Percentiles rank a stretch among this genome's conserved stretches.
phyloP scores from a whole-genome alignment of 176 grass and related monocot species.

The Lolium perenne region DNA sequence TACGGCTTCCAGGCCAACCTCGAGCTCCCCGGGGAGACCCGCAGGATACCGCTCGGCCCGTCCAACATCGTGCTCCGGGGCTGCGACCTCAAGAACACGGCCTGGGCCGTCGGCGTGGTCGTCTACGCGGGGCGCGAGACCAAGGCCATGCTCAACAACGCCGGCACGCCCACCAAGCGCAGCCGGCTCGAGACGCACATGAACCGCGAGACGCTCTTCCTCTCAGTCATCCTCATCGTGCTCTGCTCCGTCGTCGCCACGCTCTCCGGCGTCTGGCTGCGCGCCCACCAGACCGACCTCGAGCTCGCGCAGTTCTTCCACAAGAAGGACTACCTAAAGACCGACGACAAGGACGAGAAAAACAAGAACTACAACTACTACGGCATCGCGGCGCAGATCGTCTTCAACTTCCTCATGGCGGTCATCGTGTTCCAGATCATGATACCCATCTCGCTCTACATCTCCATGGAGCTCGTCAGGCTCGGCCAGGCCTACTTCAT shows the following conservation, averaged over 20 bases:
- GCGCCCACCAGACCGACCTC: conserved; percentile 51
- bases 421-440: conserved; percentile 98
- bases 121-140: conserved; percentile 83
- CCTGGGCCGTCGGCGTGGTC: conserved; percentile 73
- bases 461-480: conserved; percentile 92
- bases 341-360: conserved; percentile 18
- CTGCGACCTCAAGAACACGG: conserved; percentile 94
- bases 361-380: conserved; percentile 76
- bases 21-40: conserved; percentile 53
- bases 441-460: conserved; percentile 96
- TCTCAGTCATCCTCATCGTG: conserved; percentile 66
- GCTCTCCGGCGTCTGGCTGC: conserved; percentile 70
- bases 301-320: conserved; percentile 75
- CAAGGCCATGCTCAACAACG: conserved; percentile 92
- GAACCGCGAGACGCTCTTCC: conserved; percentile 84
- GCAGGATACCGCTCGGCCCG: conserved; percentile 71
- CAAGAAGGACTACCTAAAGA: conserved; percentile 63
- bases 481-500: conserved; percentile 96
- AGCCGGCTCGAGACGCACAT: conserved; percentile 81
- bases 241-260: conserved; percentile 62
- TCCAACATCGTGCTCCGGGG: conserved; percentile 93
- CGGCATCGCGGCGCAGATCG: conserved; percentile 70
- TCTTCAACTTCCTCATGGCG: conserved; percentile 86
- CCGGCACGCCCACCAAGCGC: conserved; percentile 68
- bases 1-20: conserved; percentile 85